Conservation (phyloP, 371 early-diverging fungal species). For the Actinomucor elegans region DNA sequence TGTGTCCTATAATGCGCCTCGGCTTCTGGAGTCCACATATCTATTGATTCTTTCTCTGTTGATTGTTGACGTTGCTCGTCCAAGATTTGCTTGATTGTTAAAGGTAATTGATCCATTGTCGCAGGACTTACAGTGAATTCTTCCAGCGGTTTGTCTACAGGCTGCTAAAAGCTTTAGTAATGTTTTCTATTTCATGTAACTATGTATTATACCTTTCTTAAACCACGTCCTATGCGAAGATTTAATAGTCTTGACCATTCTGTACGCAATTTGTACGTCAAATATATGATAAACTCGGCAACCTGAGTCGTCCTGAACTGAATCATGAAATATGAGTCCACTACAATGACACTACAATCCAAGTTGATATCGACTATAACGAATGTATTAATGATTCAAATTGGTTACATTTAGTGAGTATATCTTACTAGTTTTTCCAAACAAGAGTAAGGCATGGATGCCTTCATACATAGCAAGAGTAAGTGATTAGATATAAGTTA, state of each 20-base stretch:
- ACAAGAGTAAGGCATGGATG: slow-evolving; percentile 40
- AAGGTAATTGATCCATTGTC: slow-evolving; percentile 20
- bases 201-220: slow-evolving; percentile 21
- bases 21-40: slow-evolving; percentile 39
- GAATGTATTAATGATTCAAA: not conserved
- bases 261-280: slow-evolving; percentile 31
- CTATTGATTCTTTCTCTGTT: not conserved
- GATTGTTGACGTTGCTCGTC: slow-evolving; percentile 14
- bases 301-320: slow-evolving; percentile 48
- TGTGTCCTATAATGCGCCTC: slow-evolving; percentile 28
- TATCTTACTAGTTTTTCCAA: slow-evolving; percentile 42
- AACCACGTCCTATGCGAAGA: slow-evolving; percentile 32
- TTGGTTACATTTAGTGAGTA: not conserved
- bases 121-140: slow-evolving; percentile 22
- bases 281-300: slow-evolving; percentile 32
- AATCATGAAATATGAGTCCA: slow-evolving; percentile 60
- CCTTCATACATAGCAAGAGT: slow-evolving; percentile 25
- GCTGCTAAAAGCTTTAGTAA: too few relatives aligned
- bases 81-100: slow-evolving; percentile 32
- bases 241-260: slow-evolving; percentile 31
- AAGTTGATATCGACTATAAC: slow-evolving; percentile 55
- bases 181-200: too few relatives aligned
- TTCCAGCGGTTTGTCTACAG: slow-evolving; percentile 8
- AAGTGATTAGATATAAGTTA: not conserved
- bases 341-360: slow-evolving; percentile 55